phyloP scores from a whole-genome alignment of 1,139 yeast genomes.

The Petasospora fabianii region DNA sequence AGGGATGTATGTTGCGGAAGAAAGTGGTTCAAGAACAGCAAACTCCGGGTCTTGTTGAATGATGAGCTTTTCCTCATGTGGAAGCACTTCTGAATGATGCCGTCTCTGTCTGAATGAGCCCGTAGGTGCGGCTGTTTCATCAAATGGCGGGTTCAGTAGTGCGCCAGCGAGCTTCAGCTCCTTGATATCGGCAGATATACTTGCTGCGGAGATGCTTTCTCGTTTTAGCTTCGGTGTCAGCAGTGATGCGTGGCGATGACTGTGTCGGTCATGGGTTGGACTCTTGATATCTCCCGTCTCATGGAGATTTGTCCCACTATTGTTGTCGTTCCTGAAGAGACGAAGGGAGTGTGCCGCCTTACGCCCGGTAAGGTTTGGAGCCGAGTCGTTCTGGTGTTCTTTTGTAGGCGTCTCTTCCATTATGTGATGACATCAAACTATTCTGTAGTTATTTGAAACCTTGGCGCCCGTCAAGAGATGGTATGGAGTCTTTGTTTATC shows the following conservation, averaged over 20 bases:
- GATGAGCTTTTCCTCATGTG: conserved; percentile 1
- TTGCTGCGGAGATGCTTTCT: conserved; percentile 9
- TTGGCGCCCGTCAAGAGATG: conserved; percentile 1
- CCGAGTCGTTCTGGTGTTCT: conserved; percentile 8
- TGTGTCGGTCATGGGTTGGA: conserved; percentile 5
- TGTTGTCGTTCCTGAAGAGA: conserved; percentile 37
- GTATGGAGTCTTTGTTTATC: not conserved
- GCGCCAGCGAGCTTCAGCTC: conserved; percentile 14
- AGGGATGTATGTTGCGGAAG: conserved; percentile 67
- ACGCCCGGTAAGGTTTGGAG: conserved; percentile 32
- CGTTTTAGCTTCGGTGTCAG: not conserved
- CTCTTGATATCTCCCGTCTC: conserved; percentile 8
- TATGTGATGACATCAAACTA: not conserved
- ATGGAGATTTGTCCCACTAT: conserved; percentile 16
- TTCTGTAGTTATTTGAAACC: not conserved
- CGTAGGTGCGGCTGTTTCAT: conserved; percentile 10
- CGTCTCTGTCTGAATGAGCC: conserved; percentile 8
- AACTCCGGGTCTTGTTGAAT: conserved; percentile 9
- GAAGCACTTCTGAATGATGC: conserved; percentile 5
- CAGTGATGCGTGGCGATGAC: not conserved
- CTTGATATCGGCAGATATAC: conserved; percentile 13
- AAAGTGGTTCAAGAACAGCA: conserved; percentile 44
- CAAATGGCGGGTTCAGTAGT: conserved; percentile 10
- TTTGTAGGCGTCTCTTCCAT: conserved; percentile 9
- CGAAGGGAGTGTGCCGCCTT: conserved; percentile 52